Base-by-base conservation (phyloP, 139 green algal genomes). In the Chlorella sp. region DNA sequence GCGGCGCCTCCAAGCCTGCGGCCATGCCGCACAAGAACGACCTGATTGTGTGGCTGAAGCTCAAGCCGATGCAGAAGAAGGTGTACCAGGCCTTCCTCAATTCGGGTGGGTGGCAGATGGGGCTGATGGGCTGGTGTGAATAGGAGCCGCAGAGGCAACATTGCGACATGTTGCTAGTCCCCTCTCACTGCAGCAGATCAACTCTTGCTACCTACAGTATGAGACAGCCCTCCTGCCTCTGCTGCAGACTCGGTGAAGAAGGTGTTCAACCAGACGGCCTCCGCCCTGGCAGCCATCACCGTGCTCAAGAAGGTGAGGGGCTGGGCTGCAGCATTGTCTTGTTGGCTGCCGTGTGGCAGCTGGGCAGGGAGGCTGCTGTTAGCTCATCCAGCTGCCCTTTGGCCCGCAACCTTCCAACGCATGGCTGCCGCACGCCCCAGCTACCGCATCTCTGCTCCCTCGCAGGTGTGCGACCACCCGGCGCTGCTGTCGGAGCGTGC, bases 391-490 rank as follows among this genome's bases (percentile, higher is more conserved):
- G n/a, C n/a, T n/a, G n/a, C n/a, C n/a, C n/a, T n/a, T n/a, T n/a
- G n/a, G n/a, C n/a, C n/a, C n/a, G n/a, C n/a, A n/a, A n/a, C n/a
- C n/a, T n/a, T n/a, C n/a, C n/a, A n/a, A n/a, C n/a, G n/a, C n/a
- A n/a, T n/a, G n/a, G n/a, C n/a, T n/a, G n/a, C n/a, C n/a, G n/a
- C n/a, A n/a, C n/a, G n/a, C n/a, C n/a, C n/a, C n/a, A n/a, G n/a
- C n/a, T n/a, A n/a, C n/a, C n/a, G n/a, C n/a, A n/a, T n/a, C n/a
- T n/a, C n/a, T n/a, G 28, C 28, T 69, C 26, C n/a, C 16, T 13
- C 16, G 85, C 96, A 97, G 90, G 94, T 99, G 17, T 99, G 97
- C 87, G 93, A 98, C 85, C 96, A 99, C 85, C 96, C 97, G 1
- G 92, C 89, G 32, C 90, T 99, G 82, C 90, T 99, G 26, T 96